Base-by-base conservation (phyloP, 257 asterid species). In the Solanum neorickii region DNA sequence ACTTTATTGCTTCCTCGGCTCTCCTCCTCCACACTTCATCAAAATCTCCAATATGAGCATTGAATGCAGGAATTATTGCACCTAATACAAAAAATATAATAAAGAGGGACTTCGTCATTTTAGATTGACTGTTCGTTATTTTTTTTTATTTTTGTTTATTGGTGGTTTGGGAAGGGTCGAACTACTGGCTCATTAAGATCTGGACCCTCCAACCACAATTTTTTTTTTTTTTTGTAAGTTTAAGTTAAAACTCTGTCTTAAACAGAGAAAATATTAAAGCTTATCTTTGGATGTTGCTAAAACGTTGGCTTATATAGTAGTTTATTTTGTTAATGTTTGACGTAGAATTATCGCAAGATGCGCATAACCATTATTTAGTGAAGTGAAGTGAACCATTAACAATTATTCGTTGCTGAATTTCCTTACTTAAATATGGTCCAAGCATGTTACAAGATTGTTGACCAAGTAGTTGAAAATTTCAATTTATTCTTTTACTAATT, bases 1-100 rank as follows among this genome's bases (percentile, higher is more conserved):
- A 60, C 39, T 93, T 90, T 92, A 91, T 89, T 3, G 97, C 93
- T 82, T 89, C 92, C 3, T 73, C 90, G 1, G 93, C 90, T 25
- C 91, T 87, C 27, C 49, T 66, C 8, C 60, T 44, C 94, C 95
- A 93, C 1, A 83, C 86, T 4, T 86, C 93, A 33, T 93, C 95
- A 27, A 80, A 76, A 2, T 89, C 90, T 1, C 35, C 87, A 44
- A 87, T 66, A 35, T 89, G 74, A 21, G 92, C 94, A 13, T 29
- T 29, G 16, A 89, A 68, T 46, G 69, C 37, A 18, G 94, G 90
- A 66, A 90, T 68, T 37, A 86, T 69, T 11, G 92, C 87, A 52
- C 89, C 90, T 52, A 85, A 86, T 56, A 89, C 88, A 1, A 92
- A 49, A 75, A 90, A n/a, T 33, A 94, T 60, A 56, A 93, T 18